Percentiles rank a stretch among this genome's conserved stretches.
Evolutionary conservation across 345 rosid species (phyloP).

Genomic region (Dovyalis caffra): DNA sequence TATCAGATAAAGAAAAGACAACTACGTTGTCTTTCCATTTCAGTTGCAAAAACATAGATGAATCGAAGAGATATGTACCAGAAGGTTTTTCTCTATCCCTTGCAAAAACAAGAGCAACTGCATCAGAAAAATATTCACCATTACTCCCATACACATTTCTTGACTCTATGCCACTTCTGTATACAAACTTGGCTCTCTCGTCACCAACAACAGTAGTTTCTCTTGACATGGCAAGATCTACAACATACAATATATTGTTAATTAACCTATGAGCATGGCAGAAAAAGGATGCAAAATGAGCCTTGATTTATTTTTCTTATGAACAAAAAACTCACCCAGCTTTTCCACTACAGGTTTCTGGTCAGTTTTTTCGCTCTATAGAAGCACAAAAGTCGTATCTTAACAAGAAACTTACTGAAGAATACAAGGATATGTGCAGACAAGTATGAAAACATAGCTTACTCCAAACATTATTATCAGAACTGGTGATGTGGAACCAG

Average conservation of each 20-base stretch:
- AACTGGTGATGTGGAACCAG: constrained; percentile 53
- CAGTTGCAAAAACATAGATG: too few relatives aligned
- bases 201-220: constrained; percentile 72
- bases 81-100: constrained; percentile 55
- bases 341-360: constrained; percentile 49
- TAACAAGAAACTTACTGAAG: constrained; percentile 7
- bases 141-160: constrained; percentile 20
- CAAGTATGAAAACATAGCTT: constrained; percentile 21
- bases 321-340: constrained; percentile 59
- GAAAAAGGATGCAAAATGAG: too few relatives aligned
- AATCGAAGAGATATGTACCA: constrained; percentile 44
- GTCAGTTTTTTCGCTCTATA: constrained; percentile 42
- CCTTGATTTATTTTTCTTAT: too few relatives aligned
- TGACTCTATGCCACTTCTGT: constrained; percentile 34
- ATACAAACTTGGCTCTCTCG: constrained; percentile 43
- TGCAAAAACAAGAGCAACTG: constrained; percentile 68
- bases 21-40: too few relatives aligned
- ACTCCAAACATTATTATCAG: constrained; percentile 79
- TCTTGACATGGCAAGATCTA: constrained; percentile 68
- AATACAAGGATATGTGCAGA: neutral
- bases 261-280: too few relatives aligned
- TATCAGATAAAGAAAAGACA: neutral
- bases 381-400: constrained; percentile 13
- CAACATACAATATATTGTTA: constrained; percentile 20
- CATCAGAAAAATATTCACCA: constrained; percentile 15